Conservation (phyloP, 495 filamentous ascomycete species). For the Daldinia decipiens region DNA sequence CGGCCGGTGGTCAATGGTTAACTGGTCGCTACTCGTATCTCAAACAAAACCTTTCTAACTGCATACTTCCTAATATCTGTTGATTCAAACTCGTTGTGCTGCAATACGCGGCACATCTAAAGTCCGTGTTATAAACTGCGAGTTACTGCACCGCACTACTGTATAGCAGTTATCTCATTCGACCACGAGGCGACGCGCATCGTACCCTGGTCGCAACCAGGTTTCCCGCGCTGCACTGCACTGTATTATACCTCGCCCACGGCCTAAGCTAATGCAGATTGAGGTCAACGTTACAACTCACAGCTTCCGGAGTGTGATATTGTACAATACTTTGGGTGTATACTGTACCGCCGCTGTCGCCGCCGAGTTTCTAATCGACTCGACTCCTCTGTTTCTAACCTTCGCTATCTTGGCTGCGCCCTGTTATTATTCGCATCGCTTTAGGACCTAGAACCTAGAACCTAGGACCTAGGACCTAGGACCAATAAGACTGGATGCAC, state of each 20-base stretch:
- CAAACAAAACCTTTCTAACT: not conserved
- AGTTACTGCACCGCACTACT: conserved; percentile 18
- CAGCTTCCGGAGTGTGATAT: conserved; percentile 32
- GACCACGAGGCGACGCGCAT: conserved; percentile 46
- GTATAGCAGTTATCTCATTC: conserved; percentile 29
- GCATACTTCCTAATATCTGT: no score
- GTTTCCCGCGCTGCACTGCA: conserved; percentile 25
- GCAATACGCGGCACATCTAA: not conserved
- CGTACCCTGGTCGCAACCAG: conserved; percentile 36
- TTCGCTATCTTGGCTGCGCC: conserved; percentile 18
- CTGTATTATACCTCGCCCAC: conserved; percentile 29
- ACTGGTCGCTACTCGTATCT: not conserved
- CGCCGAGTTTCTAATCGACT: conserved; percentile 23
- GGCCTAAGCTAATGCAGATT: conserved; percentile 39
- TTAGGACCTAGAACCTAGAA: conserved; percentile 5
- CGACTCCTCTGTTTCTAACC: not conserved
- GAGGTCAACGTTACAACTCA: conserved; percentile 49
- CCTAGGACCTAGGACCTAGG: conserved; percentile 1
- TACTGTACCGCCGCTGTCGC: conserved; percentile 22
- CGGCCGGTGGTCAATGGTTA: no score
- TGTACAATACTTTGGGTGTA: not conserved
- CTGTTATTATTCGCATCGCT: conserved; percentile 19
- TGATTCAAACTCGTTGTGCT: not conserved
- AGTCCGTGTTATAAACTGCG: conserved; percentile 6
- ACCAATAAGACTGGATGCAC: not conserved